phyloP scores from a whole-genome alignment of 2,329 filamentous ascomycete genomes.

The Zopfia rhizophila region DNA sequence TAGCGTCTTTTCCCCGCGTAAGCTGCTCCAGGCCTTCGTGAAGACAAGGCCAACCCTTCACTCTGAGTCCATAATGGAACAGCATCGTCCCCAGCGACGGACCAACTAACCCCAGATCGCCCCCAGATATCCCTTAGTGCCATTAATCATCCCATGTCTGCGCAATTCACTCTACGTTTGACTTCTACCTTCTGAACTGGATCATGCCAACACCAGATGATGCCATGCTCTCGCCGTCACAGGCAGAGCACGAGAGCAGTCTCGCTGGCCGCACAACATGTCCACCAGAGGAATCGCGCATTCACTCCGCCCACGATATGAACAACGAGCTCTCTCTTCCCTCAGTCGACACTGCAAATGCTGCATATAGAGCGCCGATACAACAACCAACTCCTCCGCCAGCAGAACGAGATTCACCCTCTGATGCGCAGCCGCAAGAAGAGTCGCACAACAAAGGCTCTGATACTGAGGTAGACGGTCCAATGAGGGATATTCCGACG shows the following conservation, averaged over 20 bases:
- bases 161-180: constrained; percentile 24
- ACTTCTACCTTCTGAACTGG: constrained; percentile 38
- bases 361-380: constrained; percentile 28
- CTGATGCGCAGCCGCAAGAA: constrained; percentile 22
- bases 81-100: constrained; percentile 27
- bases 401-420: constrained; percentile 31
- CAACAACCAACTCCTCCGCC: constrained; percentile 51
- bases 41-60: constrained; percentile 31
- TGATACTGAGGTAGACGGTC: constrained; percentile 44
- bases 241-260: constrained; percentile 53
- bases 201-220: constrained; percentile 63
- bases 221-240: constrained; percentile 51
- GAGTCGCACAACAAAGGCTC: constrained; percentile 43
- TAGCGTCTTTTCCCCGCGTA: constrained; percentile 41
- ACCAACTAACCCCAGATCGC: constrained; percentile 13
- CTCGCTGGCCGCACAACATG: constrained; percentile 59
- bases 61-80: constrained; percentile 24
- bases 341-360: constrained; percentile 27
- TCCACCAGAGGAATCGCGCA: constrained; percentile 58
- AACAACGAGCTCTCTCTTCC: constrained; percentile 34
- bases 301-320: constrained; percentile 40
- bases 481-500: constrained; percentile 49
- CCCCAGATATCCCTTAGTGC: constrained; percentile 11
- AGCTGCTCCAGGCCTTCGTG: constrained; percentile 27
- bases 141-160: constrained; percentile 26